A percentile compares a stretch with the other conserved stretches of the same genome.
phyloP scores from a whole-genome alignment of 2,329 filamentous ascomycete species.

The Ophiostoma triangulosporum region DNA sequence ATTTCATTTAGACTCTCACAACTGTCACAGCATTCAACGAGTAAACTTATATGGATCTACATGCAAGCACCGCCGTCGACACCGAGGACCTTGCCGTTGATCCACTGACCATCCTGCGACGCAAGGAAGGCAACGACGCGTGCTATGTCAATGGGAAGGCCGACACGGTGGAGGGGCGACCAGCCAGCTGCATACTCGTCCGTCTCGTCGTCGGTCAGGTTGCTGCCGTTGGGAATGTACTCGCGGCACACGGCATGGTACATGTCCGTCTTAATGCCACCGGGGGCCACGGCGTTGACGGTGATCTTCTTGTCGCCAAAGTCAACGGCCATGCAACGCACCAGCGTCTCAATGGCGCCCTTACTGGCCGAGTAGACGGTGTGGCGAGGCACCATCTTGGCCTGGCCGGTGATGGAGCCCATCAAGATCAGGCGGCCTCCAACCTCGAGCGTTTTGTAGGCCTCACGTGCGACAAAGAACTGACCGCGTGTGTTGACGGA shows the following conservation, averaged over 20 bases:
- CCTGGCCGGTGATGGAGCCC: conserved; percentile 41
- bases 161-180: conserved; percentile 21
- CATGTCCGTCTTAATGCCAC: conserved; percentile 23
- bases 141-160: conserved; percentile 22
- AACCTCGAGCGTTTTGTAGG: conserved; percentile 46
- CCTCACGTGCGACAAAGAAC: conserved; percentile 49
- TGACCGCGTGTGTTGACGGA: conserved; percentile 45
- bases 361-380: conserved; percentile 25
- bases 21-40: too few species aligned
- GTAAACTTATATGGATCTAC: not conserved
- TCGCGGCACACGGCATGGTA: conserved; percentile 23
- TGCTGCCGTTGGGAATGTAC: conserved; percentile 26
- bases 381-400: conserved; percentile 21
- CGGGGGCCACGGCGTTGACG: conserved; percentile 24
- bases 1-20: too few species aligned
- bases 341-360: conserved; percentile 23
- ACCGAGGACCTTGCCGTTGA: conserved; percentile 27
- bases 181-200: conserved; percentile 23
- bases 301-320: conserved; percentile 25
- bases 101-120: conserved; percentile 22
- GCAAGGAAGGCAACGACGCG: conserved; percentile 21
- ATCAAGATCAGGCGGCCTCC: conserved; percentile 52
- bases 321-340: conserved; percentile 20
- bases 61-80: conserved; percentile 16
- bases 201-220: conserved; percentile 16